These are phyloP conservation scores for Tylopilus subfusipes DNA, from an alignment of 768 basidiomycete genomes.

Conservation along the genomic window DNA sequence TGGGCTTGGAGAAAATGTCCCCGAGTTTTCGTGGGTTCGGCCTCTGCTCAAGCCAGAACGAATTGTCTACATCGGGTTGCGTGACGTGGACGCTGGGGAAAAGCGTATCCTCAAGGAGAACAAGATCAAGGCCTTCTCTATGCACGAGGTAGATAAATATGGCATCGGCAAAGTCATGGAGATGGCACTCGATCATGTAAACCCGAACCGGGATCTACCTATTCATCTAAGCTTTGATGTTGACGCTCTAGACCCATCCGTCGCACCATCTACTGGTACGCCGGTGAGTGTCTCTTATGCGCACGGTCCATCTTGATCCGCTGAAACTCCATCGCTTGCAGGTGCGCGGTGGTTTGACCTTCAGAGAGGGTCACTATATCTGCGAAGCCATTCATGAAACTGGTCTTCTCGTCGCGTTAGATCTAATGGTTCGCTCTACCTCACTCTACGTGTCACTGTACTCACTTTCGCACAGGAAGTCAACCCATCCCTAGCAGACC, in stretches of 20 bases:
- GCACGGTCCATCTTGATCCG: background rate
- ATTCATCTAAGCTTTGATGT: constrained; percentile 98
- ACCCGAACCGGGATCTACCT: constrained; percentile 75
- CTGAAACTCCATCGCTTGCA: constrained; percentile 24
- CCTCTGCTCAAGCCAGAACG: constrained; percentile 66
- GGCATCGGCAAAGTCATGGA: constrained; percentile 95
- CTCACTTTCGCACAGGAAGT: constrained; percentile 64
- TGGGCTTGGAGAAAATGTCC: constrained; percentile 40
- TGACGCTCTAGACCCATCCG: constrained; percentile 88
- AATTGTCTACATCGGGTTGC: constrained; percentile 94
- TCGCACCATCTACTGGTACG: constrained; percentile 95
- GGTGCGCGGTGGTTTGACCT: constrained; percentile 93
- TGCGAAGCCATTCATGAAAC: constrained; percentile 93
- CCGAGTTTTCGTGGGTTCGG: constrained; percentile 57
- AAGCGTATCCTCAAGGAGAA: constrained; percentile 79
- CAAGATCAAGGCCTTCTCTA: constrained; percentile 82
- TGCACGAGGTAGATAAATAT: constrained; percentile 86
- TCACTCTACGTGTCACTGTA: background rate
- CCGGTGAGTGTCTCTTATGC: constrained; percentile 49
- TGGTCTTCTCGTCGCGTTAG: constrained; percentile 84
- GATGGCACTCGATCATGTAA: constrained; percentile 94
- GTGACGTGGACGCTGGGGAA: constrained; percentile 88
- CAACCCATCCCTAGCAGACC: constrained; percentile 87
- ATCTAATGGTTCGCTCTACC: constrained; percentile 73
- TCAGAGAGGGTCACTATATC: constrained; percentile 98